A percentile compares a stretch with the other conserved stretches of the same genome.
Evolutionary conservation across 1,284 basidiomycete genomes (phyloP).

Genomic region (Amylostereum areolatum): DNA sequence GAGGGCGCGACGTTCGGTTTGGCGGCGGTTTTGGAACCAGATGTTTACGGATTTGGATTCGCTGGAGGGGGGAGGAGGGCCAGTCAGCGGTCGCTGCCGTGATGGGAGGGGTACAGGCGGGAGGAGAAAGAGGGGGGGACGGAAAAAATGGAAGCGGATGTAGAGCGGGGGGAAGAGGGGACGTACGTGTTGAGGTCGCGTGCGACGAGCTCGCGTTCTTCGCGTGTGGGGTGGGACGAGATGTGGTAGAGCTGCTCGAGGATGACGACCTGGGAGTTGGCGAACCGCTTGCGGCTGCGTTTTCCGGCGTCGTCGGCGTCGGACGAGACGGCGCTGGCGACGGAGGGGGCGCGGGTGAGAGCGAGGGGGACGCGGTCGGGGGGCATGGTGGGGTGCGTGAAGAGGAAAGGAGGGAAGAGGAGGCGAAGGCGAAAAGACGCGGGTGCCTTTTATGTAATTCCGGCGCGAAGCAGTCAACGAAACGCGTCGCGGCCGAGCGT

Average conservation of each 20-base stretch:
- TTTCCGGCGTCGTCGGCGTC: constrained; percentile 15
- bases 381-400: too few species aligned
- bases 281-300: constrained; percentile 66
- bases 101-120: too few species aligned
- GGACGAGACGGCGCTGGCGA: constrained; percentile 12
- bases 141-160: too few species aligned
- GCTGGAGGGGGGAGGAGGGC: constrained; percentile 30
- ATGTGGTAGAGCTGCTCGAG: constrained; percentile 68
- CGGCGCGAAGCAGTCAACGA: too few species aligned
- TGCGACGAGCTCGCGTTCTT: constrained; percentile 61
- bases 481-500: too few species aligned
- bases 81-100: too few species aligned
- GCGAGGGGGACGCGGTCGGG: too few species aligned
- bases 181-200: constrained; percentile 56
- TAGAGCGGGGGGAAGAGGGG: constrained; percentile 5
- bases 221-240: constrained; percentile 64
- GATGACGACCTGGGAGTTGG: constrained; percentile 59
- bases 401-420: too few species aligned
- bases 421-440: too few species aligned
- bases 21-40: constrained; percentile 80
- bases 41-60: constrained; percentile 74
- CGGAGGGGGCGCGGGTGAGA: constrained; percentile 22
- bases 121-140: too few species aligned
- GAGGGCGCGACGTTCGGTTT: constrained; percentile 70
- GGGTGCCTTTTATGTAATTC: too few species aligned